These are phyloP conservation scores for Brettanomyces sp. DNA, from an alignment of 805 yeast species.

Conservation along the genomic window DNA sequence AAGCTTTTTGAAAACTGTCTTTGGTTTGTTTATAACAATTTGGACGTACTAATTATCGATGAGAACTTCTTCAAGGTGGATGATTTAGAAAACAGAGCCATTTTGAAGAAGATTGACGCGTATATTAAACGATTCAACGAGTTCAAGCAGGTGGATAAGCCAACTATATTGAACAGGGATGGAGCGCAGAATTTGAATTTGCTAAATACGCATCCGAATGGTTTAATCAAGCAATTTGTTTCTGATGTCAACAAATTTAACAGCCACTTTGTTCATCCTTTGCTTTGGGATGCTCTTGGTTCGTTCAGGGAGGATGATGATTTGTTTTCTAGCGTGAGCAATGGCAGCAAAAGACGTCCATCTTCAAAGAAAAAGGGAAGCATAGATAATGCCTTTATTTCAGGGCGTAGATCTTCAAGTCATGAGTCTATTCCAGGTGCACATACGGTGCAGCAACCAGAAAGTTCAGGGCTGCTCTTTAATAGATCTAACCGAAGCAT, in stretches of 20 bases:
- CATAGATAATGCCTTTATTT: too few species aligned
- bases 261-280: conserved; percentile 29
- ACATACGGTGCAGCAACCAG: too few species aligned
- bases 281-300: conserved; percentile 20
- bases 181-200: not conserved
- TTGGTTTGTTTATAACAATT: conserved; percentile 59
- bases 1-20: conserved; percentile 52
- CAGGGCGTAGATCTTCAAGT: too few species aligned
- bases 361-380: too few species aligned
- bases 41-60: conserved; percentile 52
- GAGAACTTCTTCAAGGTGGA: conserved; percentile 22
- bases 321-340: not conserved
- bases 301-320: conserved; percentile 11
- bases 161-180: conserved; percentile 3
- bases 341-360: too few species aligned
- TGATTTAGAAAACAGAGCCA: conserved; percentile 8
- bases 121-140: conserved; percentile 28
- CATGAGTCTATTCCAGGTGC: too few species aligned
- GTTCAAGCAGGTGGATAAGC: conserved; percentile 17
- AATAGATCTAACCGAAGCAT: not conserved
- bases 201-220: conserved; percentile 8
- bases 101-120: conserved; percentile 18
- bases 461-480: not conserved
- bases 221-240: conserved; percentile 26
- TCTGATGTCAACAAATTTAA: conserved; percentile 29